Evolutionary conservation across 805 yeast species (phyloP).

Genomic region (Danielozyma ontarioensis): DNA sequence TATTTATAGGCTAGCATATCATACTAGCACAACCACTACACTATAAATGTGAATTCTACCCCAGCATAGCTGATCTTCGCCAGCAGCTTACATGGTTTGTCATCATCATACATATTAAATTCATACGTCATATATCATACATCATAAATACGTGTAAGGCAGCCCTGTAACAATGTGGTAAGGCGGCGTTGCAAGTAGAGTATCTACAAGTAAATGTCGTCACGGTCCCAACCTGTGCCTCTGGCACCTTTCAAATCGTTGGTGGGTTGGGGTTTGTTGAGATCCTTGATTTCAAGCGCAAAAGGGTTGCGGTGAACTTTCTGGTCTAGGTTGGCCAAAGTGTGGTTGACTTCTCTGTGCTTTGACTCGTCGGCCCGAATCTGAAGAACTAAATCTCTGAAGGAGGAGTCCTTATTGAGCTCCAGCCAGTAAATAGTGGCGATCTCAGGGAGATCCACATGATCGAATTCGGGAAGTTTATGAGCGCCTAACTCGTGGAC

Average conservation of each 20-base stretch:
- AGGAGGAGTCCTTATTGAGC: constrained; percentile 44
- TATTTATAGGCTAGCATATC: too few relatives aligned
- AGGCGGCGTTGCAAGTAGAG: too few relatives aligned
- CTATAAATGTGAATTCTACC: too few relatives aligned
- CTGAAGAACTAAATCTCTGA: constrained; percentile 55
- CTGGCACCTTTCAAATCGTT: constrained; percentile 27
- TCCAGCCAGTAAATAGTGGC: constrained; percentile 61
- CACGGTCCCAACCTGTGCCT: constrained; percentile 38
- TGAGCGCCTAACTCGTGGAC: constrained; percentile 51
- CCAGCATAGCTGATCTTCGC: too few relatives aligned
- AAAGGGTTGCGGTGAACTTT: constrained; percentile 62
- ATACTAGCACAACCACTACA: too few relatives aligned
- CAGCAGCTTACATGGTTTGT: too few relatives aligned
- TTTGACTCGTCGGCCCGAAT: constrained; percentile 76
- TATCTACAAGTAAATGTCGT: constrained; percentile 28
- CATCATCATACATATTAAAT: too few relatives aligned
- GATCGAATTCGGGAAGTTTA: constrained; percentile 43
- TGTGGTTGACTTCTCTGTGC: constrained; percentile 76
- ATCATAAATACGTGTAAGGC: too few relatives aligned
- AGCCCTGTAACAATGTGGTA: too few relatives aligned
- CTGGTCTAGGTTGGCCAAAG: constrained; percentile 59
- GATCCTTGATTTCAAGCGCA: constrained; percentile 40
- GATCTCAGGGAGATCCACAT: constrained; percentile 47
- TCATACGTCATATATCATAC: too few relatives aligned
- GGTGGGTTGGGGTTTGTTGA: constrained; percentile 31